Percentiles rank a stretch among this genome's conserved stretches.
phyloP scores from a whole-genome alignment of 345 rosid genomes.

The Conringia planisiliqua region DNA sequence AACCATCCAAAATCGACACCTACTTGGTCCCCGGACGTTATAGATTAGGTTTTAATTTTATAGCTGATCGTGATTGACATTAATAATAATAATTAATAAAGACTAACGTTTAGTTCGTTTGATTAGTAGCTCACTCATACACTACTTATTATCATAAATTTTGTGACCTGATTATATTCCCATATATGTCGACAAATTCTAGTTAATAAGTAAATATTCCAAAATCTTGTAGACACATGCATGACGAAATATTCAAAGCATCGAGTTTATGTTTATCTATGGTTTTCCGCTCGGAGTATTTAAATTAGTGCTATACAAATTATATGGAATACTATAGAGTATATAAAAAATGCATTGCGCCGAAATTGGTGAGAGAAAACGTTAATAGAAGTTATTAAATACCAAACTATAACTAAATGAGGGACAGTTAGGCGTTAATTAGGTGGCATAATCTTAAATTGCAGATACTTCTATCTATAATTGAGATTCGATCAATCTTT shows the following conservation, averaged over 20 bases:
- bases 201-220: not conserved
- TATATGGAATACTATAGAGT: not conserved
- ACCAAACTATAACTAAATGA: slow-evolving; percentile 28
- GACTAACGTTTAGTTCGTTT: not conserved
- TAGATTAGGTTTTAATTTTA: not conserved
- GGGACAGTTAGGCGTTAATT: slow-evolving; percentile 34
- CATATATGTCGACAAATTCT: not conserved
- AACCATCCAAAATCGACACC: slow-evolving; percentile 19
- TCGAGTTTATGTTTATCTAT: slow-evolving; percentile 13
- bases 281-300: not conserved
- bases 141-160: not conserved
- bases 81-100: not conserved
- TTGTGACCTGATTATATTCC: not conserved
- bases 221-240: slow-evolving; percentile 17
- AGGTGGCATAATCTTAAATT: slow-evolving; percentile 21
- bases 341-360: not conserved
- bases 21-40: not conserved
- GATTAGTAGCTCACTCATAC: not conserved
- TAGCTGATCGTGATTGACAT: slow-evolving; percentile 3
- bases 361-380: slow-evolving; percentile 16
- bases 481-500: slow-evolving; percentile 10
- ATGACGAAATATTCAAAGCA: slow-evolving; percentile 18
- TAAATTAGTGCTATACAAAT: not conserved
- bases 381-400: slow-evolving; percentile 6
- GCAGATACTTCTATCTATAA: slow-evolving; percentile 8